Evolutionary conservation across 257 asterid species (phyloP), one percentile per base, ranked within the genome.

Genomic region (Solanum pinnatisectum): DNA sequence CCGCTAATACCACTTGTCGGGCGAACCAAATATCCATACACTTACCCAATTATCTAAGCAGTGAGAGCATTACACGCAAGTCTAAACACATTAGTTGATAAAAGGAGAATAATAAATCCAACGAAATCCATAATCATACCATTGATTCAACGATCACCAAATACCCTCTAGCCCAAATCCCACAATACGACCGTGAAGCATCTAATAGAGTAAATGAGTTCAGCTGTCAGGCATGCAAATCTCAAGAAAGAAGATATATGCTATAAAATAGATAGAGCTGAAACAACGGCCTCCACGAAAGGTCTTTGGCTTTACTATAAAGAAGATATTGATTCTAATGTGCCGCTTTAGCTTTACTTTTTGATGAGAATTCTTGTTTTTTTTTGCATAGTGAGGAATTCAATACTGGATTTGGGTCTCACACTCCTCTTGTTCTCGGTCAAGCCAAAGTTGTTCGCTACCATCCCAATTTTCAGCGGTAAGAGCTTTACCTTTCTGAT

Each of bases 401-500:
- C 87, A 91, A 90, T 91, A 91, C 98, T 88, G 98, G 98, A 91
- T 97, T 95, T 92, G 98, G 99, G 87, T 92, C 98, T 77, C 95
- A 94, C 84, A 95, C 98, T 91, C 98, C 98, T 85, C 96, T 97
- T 87, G 89, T 94, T 88, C 94, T 92, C 18, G 99, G 99, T 89
- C 98, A 97, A 92, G 95, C 96, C 60, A 95, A 94, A 90, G 95
- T 91, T 88, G 98, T 92, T 71, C 98, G 98, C 89, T 95, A 94
- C 93, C 94, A 91, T 91, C 94, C 98, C 79, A 90, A 96, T 89
- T 94, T 91, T 89, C 90, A 89, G 87, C 95, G 99, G 99, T 97
- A 94, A 88, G 49, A 27, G 84, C 87, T 84, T 84, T 86, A 39
- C 56, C 65, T 16, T 88, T 83, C 70, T 81, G 70, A 44, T 44